These are phyloP conservation scores for Phytophthora pisi DNA, from an alignment of 352 stramenopile species.

Conservation along the genomic window DNA sequence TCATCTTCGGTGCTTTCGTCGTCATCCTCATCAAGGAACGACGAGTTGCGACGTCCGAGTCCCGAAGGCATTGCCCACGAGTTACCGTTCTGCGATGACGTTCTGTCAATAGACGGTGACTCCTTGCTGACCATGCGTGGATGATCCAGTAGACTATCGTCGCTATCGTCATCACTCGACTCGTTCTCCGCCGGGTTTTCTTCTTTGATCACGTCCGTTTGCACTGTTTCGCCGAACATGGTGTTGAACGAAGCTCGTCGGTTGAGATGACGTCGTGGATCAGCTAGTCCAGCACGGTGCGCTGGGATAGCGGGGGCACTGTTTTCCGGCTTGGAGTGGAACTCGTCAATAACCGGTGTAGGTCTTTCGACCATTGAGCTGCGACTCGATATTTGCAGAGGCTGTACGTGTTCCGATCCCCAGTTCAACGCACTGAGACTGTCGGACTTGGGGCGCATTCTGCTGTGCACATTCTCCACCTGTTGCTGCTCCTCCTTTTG, in stretches of 20 bases:
- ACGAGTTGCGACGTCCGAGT: constrained; percentile 34
- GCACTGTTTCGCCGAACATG: constrained; percentile 60
- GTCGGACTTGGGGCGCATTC: constrained; percentile 59
- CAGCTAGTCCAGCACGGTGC: constrained; percentile 41
- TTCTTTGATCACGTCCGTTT: constrained; percentile 61
- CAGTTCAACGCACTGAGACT: constrained; percentile 36
- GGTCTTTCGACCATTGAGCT: constrained; percentile 52
- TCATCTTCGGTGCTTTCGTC: constrained; percentile 44
- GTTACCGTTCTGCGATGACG: constrained; percentile 27
- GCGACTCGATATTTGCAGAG: constrained; percentile 19
- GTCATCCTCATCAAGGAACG: constrained; percentile 40
- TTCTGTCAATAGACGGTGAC: constrained; percentile 21
- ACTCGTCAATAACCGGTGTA: constrained; percentile 24
- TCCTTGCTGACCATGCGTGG: constrained; percentile 21
- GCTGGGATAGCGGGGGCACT: constrained; percentile 24
- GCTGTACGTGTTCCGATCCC: constrained; percentile 26
- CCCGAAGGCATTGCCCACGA: constrained; percentile 24
- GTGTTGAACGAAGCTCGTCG: constrained; percentile 62
- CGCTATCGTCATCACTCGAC: constrained; percentile 47
- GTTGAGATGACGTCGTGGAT: constrained; percentile 72
- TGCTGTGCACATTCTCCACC: constrained; percentile 26
- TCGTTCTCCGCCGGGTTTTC: constrained; percentile 62
- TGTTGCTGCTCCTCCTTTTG: constrained; percentile 54
- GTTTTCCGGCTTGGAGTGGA: constrained; percentile 23
- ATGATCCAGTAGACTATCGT: constrained; percentile 30